These are phyloP conservation scores for Galerina marginata DNA, from an alignment of 768 basidiomycete species.

Conservation along the genomic window DNA sequence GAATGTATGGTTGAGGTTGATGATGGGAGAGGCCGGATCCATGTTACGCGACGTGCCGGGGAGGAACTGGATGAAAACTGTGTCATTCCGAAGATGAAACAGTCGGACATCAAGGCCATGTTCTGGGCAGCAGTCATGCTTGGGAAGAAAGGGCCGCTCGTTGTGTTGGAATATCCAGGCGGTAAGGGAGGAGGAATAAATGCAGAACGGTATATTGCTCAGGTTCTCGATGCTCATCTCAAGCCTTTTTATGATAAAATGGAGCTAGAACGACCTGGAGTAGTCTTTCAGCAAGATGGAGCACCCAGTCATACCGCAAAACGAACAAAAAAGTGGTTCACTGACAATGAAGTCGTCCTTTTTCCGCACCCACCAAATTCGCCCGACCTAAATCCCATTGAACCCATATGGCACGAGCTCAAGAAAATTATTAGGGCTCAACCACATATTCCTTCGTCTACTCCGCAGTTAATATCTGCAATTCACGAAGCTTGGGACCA, in stretches of 20 bases:
- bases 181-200: constrained; percentile 31
- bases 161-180: constrained; percentile 33
- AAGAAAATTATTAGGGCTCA: constrained; percentile 33
- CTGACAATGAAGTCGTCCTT: constrained; percentile 21
- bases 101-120: too few relatives aligned
- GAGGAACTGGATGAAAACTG: too few relatives aligned
- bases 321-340: constrained; percentile 27
- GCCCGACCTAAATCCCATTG: constrained; percentile 37
- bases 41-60: too few relatives aligned
- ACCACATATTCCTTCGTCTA: too few relatives aligned
- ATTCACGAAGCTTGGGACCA: too few relatives aligned
- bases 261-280: constrained; percentile 8
- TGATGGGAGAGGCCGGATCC: too few relatives aligned
- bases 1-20: too few relatives aligned
- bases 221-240: constrained; percentile 30
- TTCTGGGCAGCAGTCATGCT: too few relatives aligned
- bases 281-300: constrained; percentile 32
- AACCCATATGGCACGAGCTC: constrained; percentile 38
- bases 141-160: too few relatives aligned
- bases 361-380: constrained; percentile 34
- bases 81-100: too few relatives aligned
- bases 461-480: too few relatives aligned
- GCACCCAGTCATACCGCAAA: constrained; percentile 27
- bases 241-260: constrained; percentile 18
- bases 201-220: constrained; percentile 26